Evolutionary conservation across 2,329 filamentous ascomycete species (phyloP), one percentile per base, ranked within the genome.

Genomic region (Fusarium burgessii): DNA sequence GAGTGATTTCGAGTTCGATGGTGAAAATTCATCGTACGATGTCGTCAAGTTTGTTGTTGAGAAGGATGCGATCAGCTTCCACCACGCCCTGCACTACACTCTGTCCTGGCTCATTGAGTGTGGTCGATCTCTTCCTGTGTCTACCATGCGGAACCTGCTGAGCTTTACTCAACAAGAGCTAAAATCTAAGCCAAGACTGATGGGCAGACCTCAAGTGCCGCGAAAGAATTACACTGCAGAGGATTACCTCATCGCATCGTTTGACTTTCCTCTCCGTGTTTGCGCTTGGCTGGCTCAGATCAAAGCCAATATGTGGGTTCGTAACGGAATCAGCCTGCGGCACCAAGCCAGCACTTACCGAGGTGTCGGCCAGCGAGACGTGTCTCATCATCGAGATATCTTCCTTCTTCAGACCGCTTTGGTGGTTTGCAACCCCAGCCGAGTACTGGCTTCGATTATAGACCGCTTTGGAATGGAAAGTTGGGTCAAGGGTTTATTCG

Each of bases 281-380:
- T 98, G 94, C 78, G 94, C 94, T 23, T 99, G 96, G 96, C 85
- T 99, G 35, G 93, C 96, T 9, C 97, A 99, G 83, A 98, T 99
- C 90, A 97, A 97, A 80, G 94, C 95, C 20, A 93, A 94, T 55
- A 97, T 98, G 91, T 99, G 97, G 96, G 95, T 99, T 70, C 91
- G 96, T 60, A 99, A 99, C 78, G 96, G 96, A 4, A 94, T 99
- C 77, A 98, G 95, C 76, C 87, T 99, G 55, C 90, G 95, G 41
- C 96, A 99, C 79, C 96, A 99, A 81, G 96, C 97, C 79, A 92
- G 92, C 56, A 96, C 95, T 20, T 99, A 99, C 79, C 91, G 94
- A 18, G 95, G 94, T 42, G 94, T 98, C 17, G 90, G 90, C 14
- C 93, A 97, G 76, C 88, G 96, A 72, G 96, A 99, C 80, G 93